Percentiles rank a stretch among this genome's conserved stretches.
Conservation (phyloP, 2,329 filamentous ascomycete genomes). For the Calonectria pseudoturangicola region DNA sequence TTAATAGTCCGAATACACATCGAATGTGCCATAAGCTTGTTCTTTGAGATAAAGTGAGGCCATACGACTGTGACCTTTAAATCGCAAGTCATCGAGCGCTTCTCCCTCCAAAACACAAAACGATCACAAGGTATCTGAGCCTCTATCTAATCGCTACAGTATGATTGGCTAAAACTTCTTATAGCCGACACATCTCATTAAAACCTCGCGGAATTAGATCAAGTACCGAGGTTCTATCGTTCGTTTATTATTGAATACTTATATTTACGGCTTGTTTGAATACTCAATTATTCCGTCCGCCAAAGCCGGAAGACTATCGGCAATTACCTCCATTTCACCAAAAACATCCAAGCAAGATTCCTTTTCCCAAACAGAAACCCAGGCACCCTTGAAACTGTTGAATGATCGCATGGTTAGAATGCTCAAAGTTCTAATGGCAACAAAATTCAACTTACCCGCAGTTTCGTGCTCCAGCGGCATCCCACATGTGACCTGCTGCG, state of each 20-base stretch:
- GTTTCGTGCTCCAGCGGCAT: slow-evolving; percentile 13
- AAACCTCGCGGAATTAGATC: not conserved
- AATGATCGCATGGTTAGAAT: not conserved
- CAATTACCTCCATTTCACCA: slow-evolving; percentile 9
- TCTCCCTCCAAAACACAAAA: too few relatives aligned
- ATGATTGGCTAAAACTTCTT: too few relatives aligned
- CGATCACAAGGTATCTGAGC: too few relatives aligned
- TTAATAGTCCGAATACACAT: too few relatives aligned
- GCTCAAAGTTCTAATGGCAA: too few relatives aligned
- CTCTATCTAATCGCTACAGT: too few relatives aligned
- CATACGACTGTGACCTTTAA: not conserved
- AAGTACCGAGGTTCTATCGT: too few relatives aligned
- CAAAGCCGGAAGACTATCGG: not conserved
- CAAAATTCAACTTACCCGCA: slow-evolving; percentile 11
- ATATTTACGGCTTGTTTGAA: not conserved
- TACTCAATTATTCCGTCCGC: slow-evolving; percentile 9
- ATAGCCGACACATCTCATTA: too few relatives aligned
- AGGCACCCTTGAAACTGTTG: slow-evolving; percentile 12
- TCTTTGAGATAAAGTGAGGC: too few relatives aligned
- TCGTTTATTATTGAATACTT: not conserved
- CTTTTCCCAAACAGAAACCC: slow-evolving; percentile 15
- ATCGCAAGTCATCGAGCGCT: too few relatives aligned
- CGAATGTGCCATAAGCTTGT: too few relatives aligned
- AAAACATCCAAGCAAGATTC: slow-evolving; percentile 6
- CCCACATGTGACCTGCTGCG: slow-evolving; percentile 31